phyloP scores from a whole-genome alignment of 257 asterid species.

The Solanum phureja region DNA sequence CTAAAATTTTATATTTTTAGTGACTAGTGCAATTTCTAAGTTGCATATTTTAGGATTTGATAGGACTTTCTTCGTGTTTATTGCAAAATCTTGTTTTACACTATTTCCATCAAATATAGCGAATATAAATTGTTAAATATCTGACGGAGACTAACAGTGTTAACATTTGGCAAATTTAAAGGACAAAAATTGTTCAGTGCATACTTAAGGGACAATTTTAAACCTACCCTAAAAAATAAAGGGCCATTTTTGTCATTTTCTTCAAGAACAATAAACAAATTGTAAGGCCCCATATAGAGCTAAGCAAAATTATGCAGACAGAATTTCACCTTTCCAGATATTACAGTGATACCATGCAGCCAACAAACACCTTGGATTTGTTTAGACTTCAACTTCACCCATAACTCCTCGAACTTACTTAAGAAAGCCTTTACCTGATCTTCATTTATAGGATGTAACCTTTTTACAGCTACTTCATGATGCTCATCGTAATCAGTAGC shows the following conservation, averaged over 20 bases:
- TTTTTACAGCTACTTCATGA: constrained; percentile 60
- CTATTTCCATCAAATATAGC: not conserved
- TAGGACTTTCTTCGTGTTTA: not conserved
- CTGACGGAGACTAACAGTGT: not conserved
- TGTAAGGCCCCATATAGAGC: not conserved
- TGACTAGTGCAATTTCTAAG: not conserved
- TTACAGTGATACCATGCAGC: constrained; percentile 51
- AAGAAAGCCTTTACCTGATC: constrained; percentile 24
- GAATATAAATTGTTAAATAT: not conserved
- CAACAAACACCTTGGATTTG: constrained; percentile 44
- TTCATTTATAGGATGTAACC: constrained; percentile 37
- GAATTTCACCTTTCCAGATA: constrained; percentile 26
- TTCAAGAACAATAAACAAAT: not conserved
- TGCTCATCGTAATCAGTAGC: constrained; percentile 43
- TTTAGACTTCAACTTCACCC: constrained; percentile 26
- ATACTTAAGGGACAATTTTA: not conserved
- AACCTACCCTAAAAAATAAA: not conserved
- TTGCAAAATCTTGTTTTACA: not conserved
- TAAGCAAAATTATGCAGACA: not conserved
- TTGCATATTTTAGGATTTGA: not conserved
- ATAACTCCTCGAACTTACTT: constrained; percentile 25
- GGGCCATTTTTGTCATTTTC: not conserved
- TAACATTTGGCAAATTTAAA: not conserved
- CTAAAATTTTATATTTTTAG: not conserved
- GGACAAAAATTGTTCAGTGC: not conserved